A percentile compares a stretch with the other conserved stretches of the same genome.
Conservation (phyloP, 2,329 filamentous ascomycete genomes). For the Apiospora rasikravindrae region DNA sequence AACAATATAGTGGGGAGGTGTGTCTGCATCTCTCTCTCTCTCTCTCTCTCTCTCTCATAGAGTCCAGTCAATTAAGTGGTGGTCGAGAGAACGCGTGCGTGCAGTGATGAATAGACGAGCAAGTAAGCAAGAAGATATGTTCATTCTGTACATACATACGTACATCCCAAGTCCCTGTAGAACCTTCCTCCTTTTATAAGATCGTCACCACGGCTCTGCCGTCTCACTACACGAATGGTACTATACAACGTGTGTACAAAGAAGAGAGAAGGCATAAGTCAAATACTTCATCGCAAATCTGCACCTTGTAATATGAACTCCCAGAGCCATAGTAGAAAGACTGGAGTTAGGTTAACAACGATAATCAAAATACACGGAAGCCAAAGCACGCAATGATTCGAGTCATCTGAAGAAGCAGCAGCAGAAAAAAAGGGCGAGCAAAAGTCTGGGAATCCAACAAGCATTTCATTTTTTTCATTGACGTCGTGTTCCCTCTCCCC, state of each 20-base stretch:
- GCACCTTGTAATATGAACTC: not conserved
- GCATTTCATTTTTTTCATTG: conserved; percentile 13
- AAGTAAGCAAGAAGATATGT: not conserved
- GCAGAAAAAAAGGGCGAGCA: not conserved
- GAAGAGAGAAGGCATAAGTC: not conserved
- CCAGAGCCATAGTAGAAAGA: not conserved
- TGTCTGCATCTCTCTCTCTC: too few species aligned
- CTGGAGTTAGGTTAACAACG: not conserved
- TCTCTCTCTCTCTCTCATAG: too few species aligned
- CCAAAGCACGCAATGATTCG: not conserved
- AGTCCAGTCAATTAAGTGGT: not conserved
- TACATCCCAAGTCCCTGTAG: not conserved
- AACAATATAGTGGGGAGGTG: too few species aligned
- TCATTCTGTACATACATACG: not conserved
- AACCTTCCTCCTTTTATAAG: not conserved
- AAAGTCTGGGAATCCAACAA: not conserved
- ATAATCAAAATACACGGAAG: not conserved
- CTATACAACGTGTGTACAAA: not conserved
- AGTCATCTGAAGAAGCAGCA: not conserved
- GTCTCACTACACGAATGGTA: not conserved
- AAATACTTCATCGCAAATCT: not conserved
- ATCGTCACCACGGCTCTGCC: not conserved
- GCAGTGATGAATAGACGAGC: not conserved
- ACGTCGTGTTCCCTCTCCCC: not conserved
- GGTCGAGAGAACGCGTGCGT: not conserved